Conservation (phyloP, 306 rosid genomes). For the Quillaja saponaria region DNA sequence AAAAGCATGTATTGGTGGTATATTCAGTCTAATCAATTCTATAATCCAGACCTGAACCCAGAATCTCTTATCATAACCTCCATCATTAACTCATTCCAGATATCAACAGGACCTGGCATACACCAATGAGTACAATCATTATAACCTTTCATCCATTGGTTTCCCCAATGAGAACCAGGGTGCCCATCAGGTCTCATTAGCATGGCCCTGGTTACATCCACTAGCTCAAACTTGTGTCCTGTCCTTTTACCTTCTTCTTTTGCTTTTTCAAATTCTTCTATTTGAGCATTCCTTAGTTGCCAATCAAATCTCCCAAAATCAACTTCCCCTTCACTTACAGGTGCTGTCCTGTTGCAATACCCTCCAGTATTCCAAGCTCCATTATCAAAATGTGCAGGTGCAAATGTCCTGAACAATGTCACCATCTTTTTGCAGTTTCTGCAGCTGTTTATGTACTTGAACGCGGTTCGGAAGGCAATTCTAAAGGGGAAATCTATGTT, state of each 20-base stretch:
- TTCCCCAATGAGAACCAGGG: conserved; percentile 72
- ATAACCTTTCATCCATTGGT: conserved; percentile 79
- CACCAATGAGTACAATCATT: conserved; percentile 98
- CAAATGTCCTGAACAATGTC: conserved; percentile 72
- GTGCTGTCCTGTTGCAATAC: conserved; percentile 67
- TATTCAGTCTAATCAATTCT: background rate
- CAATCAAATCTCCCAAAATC: conserved; percentile 46
- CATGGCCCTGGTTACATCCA: conserved; percentile 79
- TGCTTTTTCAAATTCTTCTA: conserved; percentile 59
- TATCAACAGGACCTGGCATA: conserved; percentile 84
- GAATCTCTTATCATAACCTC: conserved; percentile 42
- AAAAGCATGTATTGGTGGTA: background rate
- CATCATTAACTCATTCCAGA: conserved; percentile 71
- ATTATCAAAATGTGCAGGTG: conserved; percentile 78
- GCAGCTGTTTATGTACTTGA: conserved; percentile 45
- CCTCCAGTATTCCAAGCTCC: conserved; percentile 88
- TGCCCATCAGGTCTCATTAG: conserved; percentile 87
- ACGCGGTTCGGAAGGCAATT: conserved; percentile 54
- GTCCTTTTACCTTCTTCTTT: conserved; percentile 28
- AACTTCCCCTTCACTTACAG: conserved; percentile 35
- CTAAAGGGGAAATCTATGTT: conserved; percentile 38
- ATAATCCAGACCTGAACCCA: conserved; percentile 25
- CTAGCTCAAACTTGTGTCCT: conserved; percentile 41
- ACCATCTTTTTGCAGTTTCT: conserved; percentile 42
- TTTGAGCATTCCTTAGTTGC: conserved; percentile 57